Base-by-base conservation (phyloP, 73 alveolate species). In the Symbiodinium pilosum region DNA sequence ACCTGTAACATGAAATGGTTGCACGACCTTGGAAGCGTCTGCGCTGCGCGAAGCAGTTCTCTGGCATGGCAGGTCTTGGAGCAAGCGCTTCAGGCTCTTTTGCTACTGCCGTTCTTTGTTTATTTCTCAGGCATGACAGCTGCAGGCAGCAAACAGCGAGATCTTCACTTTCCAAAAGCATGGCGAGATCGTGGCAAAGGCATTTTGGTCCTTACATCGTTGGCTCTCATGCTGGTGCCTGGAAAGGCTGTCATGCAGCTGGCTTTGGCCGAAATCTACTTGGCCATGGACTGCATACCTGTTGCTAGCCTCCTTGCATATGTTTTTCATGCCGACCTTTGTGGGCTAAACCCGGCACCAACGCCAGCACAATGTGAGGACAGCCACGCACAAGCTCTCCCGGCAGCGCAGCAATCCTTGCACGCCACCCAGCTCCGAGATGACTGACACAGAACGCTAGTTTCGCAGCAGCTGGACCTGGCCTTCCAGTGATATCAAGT, bases 341-440 rank as follows among this genome's bases (percentile, higher is more conserved):
- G n/a, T n/a, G n/a, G n/a, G n/a, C n/a, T n/a, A n/a, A n/a, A n/a
- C n/a, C n/a, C n/a, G n/a, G n/a, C n/a, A n/a, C n/a, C n/a, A n/a
- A 47, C 59, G 59, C 14, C 21, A 14, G 59, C 21, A 34, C 59
- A 24, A 8, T 12, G 32, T n/a, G 54, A 87, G 94, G 94, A 87
- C 43, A 87, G 94, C 94, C 94, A 87, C 26, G 94, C 94, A 32
- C 64, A 87, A 87, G 94, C 94, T 21, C 85, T 87, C 20, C 94
- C 51, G 43, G 43, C 56, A 44, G 84, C 94, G 28, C 94, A 87
- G 44, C 94, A 87, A 56, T 84, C 94, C 36, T 28, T 87, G 94
- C 51, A 38, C 2, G 47, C 81, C 75, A 6, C 93, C 47, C 77
- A 47, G 34, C 38, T 9, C 59, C 14, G 59, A 47, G 14, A 47